These are phyloP conservation scores for Neodidymelliopsis sp. DNA, from an alignment of 2,329 filamentous ascomycete genomes.

Conservation along the genomic window DNA sequence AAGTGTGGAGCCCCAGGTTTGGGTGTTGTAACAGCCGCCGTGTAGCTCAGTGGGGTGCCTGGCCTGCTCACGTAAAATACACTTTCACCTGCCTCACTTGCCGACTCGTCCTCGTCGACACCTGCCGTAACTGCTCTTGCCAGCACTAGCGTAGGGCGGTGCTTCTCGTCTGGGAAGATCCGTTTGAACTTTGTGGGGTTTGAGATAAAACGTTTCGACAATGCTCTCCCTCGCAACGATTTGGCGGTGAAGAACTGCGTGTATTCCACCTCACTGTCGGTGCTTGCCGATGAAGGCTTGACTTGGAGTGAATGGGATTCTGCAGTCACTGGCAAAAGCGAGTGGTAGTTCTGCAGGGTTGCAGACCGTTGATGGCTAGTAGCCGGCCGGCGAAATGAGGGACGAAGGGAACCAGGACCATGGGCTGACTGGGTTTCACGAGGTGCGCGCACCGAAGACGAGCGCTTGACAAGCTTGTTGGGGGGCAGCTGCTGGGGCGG, in stretches of 20 bases:
- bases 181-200: conserved; percentile 51
- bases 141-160: conserved; percentile 58
- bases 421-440: conserved; percentile 53
- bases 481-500: conserved; percentile 59
- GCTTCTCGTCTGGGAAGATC: conserved; percentile 54
- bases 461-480: conserved; percentile 81
- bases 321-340: conserved; percentile 37
- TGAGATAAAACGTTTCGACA: conserved; percentile 52
- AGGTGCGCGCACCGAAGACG: conserved; percentile 63
- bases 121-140: conserved; percentile 50
- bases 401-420: conserved; percentile 67
- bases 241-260: conserved; percentile 49
- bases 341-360: conserved; percentile 66
- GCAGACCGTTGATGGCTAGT: conserved; percentile 81
- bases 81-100: conserved; percentile 50
- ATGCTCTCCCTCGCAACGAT: conserved; percentile 43
- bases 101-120: conserved; percentile 46
- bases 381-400: conserved; percentile 73
- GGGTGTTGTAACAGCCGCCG: conserved; percentile 36
- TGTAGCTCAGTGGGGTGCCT: conserved; percentile 47
- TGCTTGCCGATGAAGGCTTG: conserved; percentile 24
- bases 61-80: conserved; percentile 48
- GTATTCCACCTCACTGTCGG: conserved; percentile 44
- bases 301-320: conserved; percentile 34
- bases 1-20: conserved; percentile 26